These are phyloP conservation scores for Epichloe gansuensis DNA, from an alignment of 2,329 filamentous ascomycete genomes.

Conservation along the genomic window DNA sequence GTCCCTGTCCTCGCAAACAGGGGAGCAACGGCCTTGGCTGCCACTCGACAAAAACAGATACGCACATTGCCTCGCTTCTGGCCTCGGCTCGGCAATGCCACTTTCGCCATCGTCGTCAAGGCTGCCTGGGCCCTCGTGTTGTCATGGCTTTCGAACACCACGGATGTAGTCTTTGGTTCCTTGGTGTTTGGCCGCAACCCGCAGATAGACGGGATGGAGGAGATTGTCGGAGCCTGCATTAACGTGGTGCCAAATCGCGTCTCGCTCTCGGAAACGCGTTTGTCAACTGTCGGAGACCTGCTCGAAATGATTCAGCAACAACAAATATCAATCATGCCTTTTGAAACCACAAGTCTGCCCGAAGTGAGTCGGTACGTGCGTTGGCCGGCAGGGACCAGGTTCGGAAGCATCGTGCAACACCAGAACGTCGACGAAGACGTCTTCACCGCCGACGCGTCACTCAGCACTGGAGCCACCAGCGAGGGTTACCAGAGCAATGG, in stretches of 20 bases:
- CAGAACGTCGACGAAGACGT: neutral
- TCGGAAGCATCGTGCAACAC: neutral
- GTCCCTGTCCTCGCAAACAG: neutral
- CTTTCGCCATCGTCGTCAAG: neutral
- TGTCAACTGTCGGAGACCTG: neutral
- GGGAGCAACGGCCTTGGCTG: neutral
- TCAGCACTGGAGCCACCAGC: neutral
- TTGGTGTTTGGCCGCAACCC: neutral
- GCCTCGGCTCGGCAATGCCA: neutral
- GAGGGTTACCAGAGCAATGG: neutral
- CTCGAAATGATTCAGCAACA: neutral
- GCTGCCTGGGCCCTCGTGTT: neutral
- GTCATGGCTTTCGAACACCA: neutral
- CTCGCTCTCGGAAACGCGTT: neutral
- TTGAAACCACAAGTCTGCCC: neutral
- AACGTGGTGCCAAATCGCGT: neutral
- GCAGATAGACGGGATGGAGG: neutral
- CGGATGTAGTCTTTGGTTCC: neutral
- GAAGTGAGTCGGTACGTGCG: neutral
- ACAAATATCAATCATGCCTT: neutral
- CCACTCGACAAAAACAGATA: neutral
- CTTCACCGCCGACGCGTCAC: neutral
- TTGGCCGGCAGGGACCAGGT: neutral
- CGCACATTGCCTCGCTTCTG: neutral
- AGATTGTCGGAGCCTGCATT: neutral